Conservation (phyloP, 176 grass and related monocot species). For the Zizania latifolia region DNA sequence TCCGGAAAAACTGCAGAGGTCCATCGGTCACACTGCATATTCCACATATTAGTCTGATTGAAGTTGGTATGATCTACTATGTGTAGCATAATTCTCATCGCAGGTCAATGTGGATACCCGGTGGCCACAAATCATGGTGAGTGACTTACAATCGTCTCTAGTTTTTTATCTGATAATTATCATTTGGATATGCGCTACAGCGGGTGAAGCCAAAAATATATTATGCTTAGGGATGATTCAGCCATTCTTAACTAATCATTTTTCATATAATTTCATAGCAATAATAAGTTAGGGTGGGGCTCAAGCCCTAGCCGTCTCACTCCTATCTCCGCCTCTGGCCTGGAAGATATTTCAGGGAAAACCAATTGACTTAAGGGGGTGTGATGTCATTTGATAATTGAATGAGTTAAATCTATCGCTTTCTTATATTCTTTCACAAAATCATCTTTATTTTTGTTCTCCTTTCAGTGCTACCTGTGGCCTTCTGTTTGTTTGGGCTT, state of each 20-base stretch:
- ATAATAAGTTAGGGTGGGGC: too few species aligned
- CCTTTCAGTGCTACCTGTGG: conserved; percentile 14
- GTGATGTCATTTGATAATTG: not conserved
- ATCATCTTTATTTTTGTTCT: not conserved
- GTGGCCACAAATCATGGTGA: conserved; percentile 33
- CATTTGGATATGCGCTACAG: not conserved
- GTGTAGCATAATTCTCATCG: conserved; percentile 45
- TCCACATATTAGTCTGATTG: conserved; percentile 97
- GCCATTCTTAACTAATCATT: too few species aligned
- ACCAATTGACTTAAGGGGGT: not conserved
- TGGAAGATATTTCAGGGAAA: not conserved
- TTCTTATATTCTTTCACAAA: not conserved
- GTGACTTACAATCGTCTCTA: not conserved
- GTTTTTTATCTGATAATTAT: not conserved
- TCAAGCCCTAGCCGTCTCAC: too few species aligned
- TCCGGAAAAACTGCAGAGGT: conserved; percentile 91
- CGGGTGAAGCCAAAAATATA: too few species aligned
- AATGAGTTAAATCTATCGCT: not conserved
- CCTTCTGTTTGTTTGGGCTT: too few species aligned
- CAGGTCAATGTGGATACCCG: conserved; percentile 5
- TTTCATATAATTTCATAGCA: too few species aligned
- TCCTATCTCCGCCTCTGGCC: too few species aligned
- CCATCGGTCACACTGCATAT: conserved; percentile 83
- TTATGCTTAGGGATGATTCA: too few species aligned
- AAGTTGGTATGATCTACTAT: conserved; percentile 98